Conservation (phyloP, 768 basidiomycete genomes). For the Suillus paluster region DNA sequence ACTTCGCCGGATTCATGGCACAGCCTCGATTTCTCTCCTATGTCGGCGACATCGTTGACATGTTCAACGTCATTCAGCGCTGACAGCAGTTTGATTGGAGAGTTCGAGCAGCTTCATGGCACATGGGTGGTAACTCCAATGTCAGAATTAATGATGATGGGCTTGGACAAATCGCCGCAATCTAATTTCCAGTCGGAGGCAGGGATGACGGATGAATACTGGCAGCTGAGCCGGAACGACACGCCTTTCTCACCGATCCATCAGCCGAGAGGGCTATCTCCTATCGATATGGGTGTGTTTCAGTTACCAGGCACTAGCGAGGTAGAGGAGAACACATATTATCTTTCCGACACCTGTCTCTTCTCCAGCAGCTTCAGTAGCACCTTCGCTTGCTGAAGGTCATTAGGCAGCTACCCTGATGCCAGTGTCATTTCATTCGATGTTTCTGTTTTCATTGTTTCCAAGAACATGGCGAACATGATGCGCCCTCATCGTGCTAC, state of each 20-base stretch:
- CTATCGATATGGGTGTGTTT: slow-evolving; percentile 3
- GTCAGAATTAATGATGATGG: neutral
- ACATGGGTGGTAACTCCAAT: neutral
- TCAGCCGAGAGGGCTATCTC: slow-evolving; percentile 3
- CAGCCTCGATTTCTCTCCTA: neutral
- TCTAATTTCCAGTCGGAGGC: neutral
- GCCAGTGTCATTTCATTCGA: neutral
- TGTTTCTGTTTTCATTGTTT: neutral
- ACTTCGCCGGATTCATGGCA: neutral
- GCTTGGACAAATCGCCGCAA: neutral
- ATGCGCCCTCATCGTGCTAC: neutral
- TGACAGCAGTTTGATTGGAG: neutral
- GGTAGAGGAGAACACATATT: neutral
- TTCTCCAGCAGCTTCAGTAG: neutral
- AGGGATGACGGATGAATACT: neutral
- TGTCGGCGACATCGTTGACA: neutral
- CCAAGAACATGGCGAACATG: neutral
- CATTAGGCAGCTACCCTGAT: neutral
- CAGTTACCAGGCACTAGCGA: neutral
- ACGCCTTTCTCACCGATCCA: neutral
- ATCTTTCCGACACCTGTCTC: neutral
- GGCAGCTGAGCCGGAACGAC: neutral
- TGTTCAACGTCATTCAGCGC: slow-evolving; percentile 1
- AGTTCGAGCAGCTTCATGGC: neutral
- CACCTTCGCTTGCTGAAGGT: neutral